phyloP scores from a whole-genome alignment of 106 monocot species.

The Phalaenopsis equestris region DNA sequence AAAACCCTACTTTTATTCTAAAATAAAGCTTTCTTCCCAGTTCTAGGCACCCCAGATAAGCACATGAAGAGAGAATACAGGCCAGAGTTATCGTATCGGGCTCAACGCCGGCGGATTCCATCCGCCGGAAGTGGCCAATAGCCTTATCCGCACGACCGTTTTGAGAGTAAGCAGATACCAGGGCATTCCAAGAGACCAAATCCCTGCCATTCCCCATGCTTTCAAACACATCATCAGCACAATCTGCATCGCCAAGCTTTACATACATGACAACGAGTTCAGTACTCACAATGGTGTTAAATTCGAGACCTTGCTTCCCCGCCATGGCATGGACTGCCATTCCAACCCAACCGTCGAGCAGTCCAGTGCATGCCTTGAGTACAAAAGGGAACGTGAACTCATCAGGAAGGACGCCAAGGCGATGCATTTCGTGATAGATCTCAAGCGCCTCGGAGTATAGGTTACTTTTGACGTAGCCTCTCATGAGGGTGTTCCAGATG shows the following conservation, averaged over 20 bases:
- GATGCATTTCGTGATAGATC: slow-evolving; percentile 14
- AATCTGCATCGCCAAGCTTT: slow-evolving; percentile 4
- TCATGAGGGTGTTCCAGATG: slow-evolving; percentile 30
- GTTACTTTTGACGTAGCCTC: slow-evolving; percentile 13
- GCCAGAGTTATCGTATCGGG: slow-evolving; percentile 19
- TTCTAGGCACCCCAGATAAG: slow-evolving; percentile 17
- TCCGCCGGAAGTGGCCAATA: slow-evolving; percentile 2
- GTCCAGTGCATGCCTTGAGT: slow-evolving; percentile 14
- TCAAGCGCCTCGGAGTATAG: slow-evolving; percentile 6
- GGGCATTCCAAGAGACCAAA: slow-evolving; percentile 27
- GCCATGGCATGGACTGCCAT: slow-evolving; percentile 11
- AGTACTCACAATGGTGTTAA: slow-evolving; percentile 8
- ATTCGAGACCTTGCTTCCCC: slow-evolving; percentile 5
- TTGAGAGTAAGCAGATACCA: slow-evolving; percentile 14
- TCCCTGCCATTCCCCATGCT: not conserved
- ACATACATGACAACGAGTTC: slow-evolving; percentile 21
- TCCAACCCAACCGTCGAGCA: slow-evolving; percentile 9
- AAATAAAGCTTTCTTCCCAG: slow-evolving; percentile 8
- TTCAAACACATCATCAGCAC: slow-evolving; percentile 8
- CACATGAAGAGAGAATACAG: slow-evolving; percentile 9
- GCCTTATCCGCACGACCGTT: slow-evolving; percentile 16
- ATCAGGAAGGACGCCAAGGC: slow-evolving; percentile 18
- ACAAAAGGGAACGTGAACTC: slow-evolving; percentile 34
- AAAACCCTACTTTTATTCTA: not conserved
- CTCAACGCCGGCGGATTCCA: slow-evolving; percentile 12